Evolutionary conservation across 768 basidiomycete species (phyloP).

Genomic region (Lactarius quietus): DNA sequence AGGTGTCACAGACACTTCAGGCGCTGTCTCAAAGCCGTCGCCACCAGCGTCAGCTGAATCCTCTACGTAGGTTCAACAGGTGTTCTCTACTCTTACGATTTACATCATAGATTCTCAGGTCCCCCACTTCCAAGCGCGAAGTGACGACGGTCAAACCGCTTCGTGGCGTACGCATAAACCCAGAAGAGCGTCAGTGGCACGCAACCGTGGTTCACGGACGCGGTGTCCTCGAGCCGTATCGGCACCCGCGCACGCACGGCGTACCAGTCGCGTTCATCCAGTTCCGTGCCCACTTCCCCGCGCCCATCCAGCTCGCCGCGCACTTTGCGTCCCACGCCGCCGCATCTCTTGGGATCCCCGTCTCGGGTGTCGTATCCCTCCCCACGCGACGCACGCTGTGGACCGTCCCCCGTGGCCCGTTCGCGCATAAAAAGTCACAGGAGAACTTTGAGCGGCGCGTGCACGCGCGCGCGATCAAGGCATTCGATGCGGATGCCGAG

Average conservation of each 20-base stretch:
- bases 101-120: neutral
- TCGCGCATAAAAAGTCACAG: slow-evolving; percentile 89
- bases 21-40: neutral
- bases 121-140: neutral
- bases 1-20: neutral
- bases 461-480: slow-evolving; percentile 84
- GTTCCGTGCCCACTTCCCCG: slow-evolving; percentile 70
- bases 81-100: neutral
- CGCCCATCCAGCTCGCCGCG: slow-evolving; percentile 70
- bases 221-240: slow-evolving; percentile 47
- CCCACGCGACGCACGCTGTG: slow-evolving; percentile 76
- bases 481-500: slow-evolving; percentile 81
- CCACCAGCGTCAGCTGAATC: neutral
- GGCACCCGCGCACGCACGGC: slow-evolving; percentile 58
- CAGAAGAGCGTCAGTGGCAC: slow-evolving; percentile 41
- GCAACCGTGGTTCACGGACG: slow-evolving; percentile 63
- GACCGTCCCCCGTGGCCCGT: slow-evolving; percentile 84
- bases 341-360: slow-evolving; percentile 77
- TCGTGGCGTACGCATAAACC: slow-evolving; percentile 12
- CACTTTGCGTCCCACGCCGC: slow-evolving; percentile 86
- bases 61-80: neutral
- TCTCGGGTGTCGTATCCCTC: slow-evolving; percentile 57
- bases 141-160: slow-evolving; percentile 8
- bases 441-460: slow-evolving; percentile 90
- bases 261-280: slow-evolving; percentile 82